Conservation (phyloP, 139 green algal species). For the Picochlorum sp. region DNA sequence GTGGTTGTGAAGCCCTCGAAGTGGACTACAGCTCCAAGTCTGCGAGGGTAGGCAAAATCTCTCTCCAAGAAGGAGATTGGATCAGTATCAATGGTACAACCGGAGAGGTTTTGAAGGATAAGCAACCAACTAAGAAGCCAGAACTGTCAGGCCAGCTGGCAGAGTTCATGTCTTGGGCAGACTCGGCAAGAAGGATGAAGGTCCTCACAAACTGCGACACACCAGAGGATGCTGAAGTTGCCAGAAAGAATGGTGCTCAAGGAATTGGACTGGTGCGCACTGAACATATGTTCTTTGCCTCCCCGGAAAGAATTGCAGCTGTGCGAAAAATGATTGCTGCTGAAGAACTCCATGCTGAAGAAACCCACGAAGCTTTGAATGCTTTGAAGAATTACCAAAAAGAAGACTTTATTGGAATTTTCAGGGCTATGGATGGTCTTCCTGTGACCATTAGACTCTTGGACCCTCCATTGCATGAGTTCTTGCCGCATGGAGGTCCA, state of each 20-base stretch:
- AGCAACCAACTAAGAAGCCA: constrained; percentile 48
- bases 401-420: constrained; percentile 76
- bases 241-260: constrained; percentile 67
- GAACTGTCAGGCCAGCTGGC: constrained; percentile 48
- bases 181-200: constrained; percentile 42
- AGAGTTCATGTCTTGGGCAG: constrained; percentile 80
- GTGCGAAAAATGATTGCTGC: constrained; percentile 83
- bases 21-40: constrained; percentile 56
- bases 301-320: constrained; percentile 62
- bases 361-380: constrained; percentile 45
- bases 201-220: constrained; percentile 88
- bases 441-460: constrained; percentile 88
- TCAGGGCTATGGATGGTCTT: constrained; percentile 70
- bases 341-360: constrained; percentile 38
- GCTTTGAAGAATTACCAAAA: constrained; percentile 64
- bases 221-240: constrained; percentile 55
- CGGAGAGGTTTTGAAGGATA: constrained; percentile 68
- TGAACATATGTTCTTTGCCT: constrained; percentile 92
- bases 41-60: constrained; percentile 1
- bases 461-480: constrained; percentile 92
- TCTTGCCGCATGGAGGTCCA: constrained; percentile 65
- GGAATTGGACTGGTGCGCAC: constrained; percentile 81
- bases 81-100: constrained; percentile 66
- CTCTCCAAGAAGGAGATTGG: constrained; percentile 68
- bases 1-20: constrained; percentile 55